These are phyloP conservation scores for Apophysomyces trapeziformis DNA, from an alignment of 371 early-diverging fungal genomes.

Conservation along the genomic window DNA sequence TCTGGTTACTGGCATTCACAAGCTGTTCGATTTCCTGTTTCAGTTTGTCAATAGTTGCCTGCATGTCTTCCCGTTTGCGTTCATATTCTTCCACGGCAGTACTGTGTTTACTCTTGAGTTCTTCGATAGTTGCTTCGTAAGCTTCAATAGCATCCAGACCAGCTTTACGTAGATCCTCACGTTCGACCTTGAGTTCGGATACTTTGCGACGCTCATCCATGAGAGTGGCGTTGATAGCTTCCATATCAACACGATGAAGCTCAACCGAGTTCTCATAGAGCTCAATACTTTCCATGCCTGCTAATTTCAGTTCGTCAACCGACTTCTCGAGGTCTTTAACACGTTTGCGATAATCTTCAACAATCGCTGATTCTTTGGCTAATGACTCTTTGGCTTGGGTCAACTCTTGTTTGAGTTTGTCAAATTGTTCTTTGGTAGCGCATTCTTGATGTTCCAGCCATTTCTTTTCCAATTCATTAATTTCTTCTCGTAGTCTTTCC, in stretches of 20 bases:
- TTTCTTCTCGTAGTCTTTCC: slow-evolving; percentile 40
- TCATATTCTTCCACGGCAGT: slow-evolving; percentile 24
- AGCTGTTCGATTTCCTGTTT: slow-evolving; percentile 55
- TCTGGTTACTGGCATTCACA: slow-evolving; percentile 44
- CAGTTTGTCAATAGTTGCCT: slow-evolving; percentile 49
- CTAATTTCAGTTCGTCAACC: slow-evolving; percentile 51
- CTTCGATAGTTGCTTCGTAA: slow-evolving; percentile 44
- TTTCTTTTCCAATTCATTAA: slow-evolving; percentile 44
- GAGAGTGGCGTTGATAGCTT: slow-evolving; percentile 46
- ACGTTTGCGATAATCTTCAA: slow-evolving; percentile 35
- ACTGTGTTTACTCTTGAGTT: slow-evolving; percentile 39
- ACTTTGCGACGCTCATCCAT: slow-evolving; percentile 49
- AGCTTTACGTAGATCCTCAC: slow-evolving; percentile 42
- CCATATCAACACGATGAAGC: slow-evolving; percentile 53
- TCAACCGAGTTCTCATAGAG: slow-evolving; percentile 58
- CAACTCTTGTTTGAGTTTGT: slow-evolving; percentile 39
- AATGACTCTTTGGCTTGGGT: slow-evolving; percentile 35
- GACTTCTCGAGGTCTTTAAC: slow-evolving; percentile 38
- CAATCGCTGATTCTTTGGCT: slow-evolving; percentile 27
- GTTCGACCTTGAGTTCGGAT: slow-evolving; percentile 30
- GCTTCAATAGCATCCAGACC: slow-evolving; percentile 44
- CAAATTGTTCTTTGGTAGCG: slow-evolving; percentile 35
- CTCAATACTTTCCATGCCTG: slow-evolving; percentile 61
- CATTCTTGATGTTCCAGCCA: slow-evolving; percentile 46
- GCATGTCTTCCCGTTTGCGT: slow-evolving; percentile 33